Percentiles rank a stretch among this genome's conserved stretches.
These are phyloP conservation scores for Trichosanthes truncata DNA, from an alignment of 306 rosid species.

Conservation along the genomic window DNA sequence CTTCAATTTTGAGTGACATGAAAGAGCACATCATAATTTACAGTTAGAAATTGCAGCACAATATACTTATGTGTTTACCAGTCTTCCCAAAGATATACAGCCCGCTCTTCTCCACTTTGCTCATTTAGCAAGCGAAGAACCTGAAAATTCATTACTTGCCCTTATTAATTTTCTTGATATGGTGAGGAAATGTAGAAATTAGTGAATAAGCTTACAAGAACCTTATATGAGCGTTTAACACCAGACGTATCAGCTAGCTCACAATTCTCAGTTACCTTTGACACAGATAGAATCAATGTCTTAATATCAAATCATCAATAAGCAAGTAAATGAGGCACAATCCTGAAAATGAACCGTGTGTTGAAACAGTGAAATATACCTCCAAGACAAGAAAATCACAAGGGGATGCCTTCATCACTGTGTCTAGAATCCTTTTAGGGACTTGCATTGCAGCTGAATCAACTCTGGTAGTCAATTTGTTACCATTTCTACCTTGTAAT, in stretches of 20 bases:
- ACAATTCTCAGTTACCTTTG: constrained; percentile 58
- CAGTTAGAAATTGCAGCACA: background rate
- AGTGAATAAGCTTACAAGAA: constrained; percentile 25
- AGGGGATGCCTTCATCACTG: constrained; percentile 15
- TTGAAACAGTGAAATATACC: constrained; percentile 34
- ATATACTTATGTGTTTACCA: constrained; percentile 41
- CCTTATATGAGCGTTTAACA: constrained; percentile 53
- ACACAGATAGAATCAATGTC: constrained; percentile 17
- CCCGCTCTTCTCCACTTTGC: constrained; percentile 61
- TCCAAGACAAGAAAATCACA: constrained; percentile 70
- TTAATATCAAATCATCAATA: background rate
- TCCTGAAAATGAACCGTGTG: background rate
- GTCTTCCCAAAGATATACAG: constrained; percentile 54
- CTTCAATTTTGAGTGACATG: background rate
- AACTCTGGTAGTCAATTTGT: constrained; percentile 20
- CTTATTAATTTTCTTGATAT: constrained; percentile 14
- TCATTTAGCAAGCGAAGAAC: constrained; percentile 83
- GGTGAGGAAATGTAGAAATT: constrained; percentile 5
- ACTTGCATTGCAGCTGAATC: constrained; percentile 23
- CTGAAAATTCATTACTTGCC: constrained; percentile 35
- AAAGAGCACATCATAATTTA: background rate
- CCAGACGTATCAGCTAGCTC: constrained; percentile 35
- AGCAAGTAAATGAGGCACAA: constrained; percentile 7
- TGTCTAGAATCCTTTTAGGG: constrained; percentile 3
- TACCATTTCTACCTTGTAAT: constrained; percentile 24